A percentile compares a stretch with the other conserved stretches of the same genome.
Conservation (phyloP, 805 yeast species). For the Kuraishia floccosa region DNA sequence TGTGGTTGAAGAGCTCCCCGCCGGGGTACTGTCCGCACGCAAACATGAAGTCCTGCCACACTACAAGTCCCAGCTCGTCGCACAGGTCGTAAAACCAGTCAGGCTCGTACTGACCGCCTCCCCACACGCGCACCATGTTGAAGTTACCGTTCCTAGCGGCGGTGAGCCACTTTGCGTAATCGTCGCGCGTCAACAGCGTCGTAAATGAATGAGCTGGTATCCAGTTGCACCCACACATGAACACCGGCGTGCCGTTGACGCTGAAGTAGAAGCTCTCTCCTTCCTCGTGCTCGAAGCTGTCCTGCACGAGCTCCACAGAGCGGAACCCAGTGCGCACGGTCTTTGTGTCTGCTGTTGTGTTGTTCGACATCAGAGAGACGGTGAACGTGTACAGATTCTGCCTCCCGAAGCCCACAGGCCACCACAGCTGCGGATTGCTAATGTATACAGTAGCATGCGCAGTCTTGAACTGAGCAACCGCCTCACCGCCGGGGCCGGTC, state of each 20-base stretch:
- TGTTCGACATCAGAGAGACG: constrained; percentile 2
- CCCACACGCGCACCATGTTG: constrained; percentile 37
- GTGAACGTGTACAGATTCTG: constrained; percentile 21
- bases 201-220: constrained; percentile 33
- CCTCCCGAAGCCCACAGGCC: constrained; percentile 24
- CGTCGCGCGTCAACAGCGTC: constrained; percentile 19
- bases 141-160: constrained; percentile 26
- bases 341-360: constrained; percentile 7
- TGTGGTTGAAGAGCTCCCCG: constrained; percentile 19
- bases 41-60: constrained; percentile 50
- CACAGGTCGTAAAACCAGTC: constrained; percentile 31
- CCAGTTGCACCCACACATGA: constrained; percentile 32
- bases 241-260: constrained; percentile 27
- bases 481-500: background rate
- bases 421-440: constrained; percentile 20
- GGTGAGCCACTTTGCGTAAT: constrained; percentile 24
- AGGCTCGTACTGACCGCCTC: constrained; percentile 34
- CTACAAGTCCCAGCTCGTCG: constrained; percentile 29
- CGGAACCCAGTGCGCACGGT: constrained; percentile 24
- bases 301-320: constrained; percentile 26
- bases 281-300: constrained; percentile 11
- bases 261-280: constrained; percentile 32
- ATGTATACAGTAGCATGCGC: background rate
- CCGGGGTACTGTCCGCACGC: constrained; percentile 47
- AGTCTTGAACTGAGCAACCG: too few species aligned